Evolutionary conservation across 2,329 filamentous ascomycete species (phyloP).

Genomic region (Pseudopyricularia cyperi): DNA sequence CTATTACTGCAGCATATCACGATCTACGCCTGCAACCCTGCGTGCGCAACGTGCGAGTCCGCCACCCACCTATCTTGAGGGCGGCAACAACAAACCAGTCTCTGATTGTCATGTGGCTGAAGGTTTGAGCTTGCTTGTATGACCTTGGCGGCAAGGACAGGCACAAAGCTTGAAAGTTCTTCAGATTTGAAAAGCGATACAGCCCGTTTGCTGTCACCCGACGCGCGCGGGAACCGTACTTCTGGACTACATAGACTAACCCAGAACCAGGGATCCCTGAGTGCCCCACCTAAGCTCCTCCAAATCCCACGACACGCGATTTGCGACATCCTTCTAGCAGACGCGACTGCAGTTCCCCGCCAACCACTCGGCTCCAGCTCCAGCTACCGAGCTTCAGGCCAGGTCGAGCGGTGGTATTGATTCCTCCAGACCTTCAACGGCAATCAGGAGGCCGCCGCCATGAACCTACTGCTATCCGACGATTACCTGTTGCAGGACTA

Average conservation of each 20-base stretch:
- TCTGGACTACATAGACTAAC: too few species aligned
- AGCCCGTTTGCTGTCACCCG: too few species aligned
- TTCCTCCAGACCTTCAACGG: not conserved
- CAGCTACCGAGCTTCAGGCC: not conserved
- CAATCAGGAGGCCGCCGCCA: slow-evolving; percentile 13
- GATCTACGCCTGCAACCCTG: too few species aligned
- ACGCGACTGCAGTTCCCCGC: not conserved
- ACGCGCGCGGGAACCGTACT: not conserved
- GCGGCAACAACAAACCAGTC: too few species aligned
- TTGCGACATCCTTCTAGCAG: not conserved
- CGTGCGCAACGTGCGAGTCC: too few species aligned
- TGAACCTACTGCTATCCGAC: slow-evolving; percentile 49
- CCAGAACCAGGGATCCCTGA: not conserved
- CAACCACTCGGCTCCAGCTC: not conserved
- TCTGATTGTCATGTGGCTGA: too few species aligned
- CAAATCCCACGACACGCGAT: not conserved
- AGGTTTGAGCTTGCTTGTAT: too few species aligned
- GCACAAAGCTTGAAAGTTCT: too few species aligned
- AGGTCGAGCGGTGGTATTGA: not conserved
- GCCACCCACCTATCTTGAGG: too few species aligned
- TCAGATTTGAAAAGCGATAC: too few species aligned
- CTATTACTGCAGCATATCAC: too few species aligned
- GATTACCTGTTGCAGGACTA: slow-evolving; percentile 65
- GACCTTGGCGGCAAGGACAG: too few species aligned
- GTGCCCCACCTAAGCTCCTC: not conserved